These are phyloP conservation scores for Boletus pseudo-olivaceus DNA, from an alignment of 768 basidiomycete genomes.

Conservation along the genomic window DNA sequence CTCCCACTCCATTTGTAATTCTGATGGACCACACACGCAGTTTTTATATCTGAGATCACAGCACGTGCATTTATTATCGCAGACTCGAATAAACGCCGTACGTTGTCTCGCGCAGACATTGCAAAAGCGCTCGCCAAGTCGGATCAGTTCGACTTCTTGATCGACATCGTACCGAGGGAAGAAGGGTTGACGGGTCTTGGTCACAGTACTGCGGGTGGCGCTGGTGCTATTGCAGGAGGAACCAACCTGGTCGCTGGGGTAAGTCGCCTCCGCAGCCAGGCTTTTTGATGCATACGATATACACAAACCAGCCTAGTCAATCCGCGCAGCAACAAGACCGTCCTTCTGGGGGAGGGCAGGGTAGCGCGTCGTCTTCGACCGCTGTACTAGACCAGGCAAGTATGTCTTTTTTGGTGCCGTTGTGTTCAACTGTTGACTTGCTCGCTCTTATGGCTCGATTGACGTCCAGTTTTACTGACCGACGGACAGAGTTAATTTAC, in stretches of 20 bases:
- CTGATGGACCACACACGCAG: constrained; percentile 37
- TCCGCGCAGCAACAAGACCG: constrained; percentile 25
- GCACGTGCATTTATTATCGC: constrained; percentile 94
- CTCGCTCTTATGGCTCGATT: not conserved
- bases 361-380: constrained; percentile 17
- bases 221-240: constrained; percentile 5
- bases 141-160: constrained; percentile 96
- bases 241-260: constrained; percentile 26
- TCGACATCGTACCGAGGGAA: constrained; percentile 92
- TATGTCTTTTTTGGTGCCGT: not conserved
- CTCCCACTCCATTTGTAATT: not conserved
- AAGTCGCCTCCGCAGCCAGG: not conserved
- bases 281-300: not conserved
- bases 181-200: constrained; percentile 38
- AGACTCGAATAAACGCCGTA: constrained; percentile 94
- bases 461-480: constrained; percentile 23
- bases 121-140: constrained; percentile 88
- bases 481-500: not conserved
- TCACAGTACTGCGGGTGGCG: constrained; percentile 4
- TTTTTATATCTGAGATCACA: constrained; percentile 97
- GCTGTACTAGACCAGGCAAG: constrained; percentile 26
- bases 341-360: constrained; percentile 16
- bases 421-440: not conserved
- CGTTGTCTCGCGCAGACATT: constrained; percentile 89
- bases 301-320: constrained; percentile 22